A percentile compares a stretch with the other conserved stretches of the same genome.
These are phyloP conservation scores for Boletus barrowsii DNA, from an alignment of 768 basidiomycete genomes.

Conservation along the genomic window DNA sequence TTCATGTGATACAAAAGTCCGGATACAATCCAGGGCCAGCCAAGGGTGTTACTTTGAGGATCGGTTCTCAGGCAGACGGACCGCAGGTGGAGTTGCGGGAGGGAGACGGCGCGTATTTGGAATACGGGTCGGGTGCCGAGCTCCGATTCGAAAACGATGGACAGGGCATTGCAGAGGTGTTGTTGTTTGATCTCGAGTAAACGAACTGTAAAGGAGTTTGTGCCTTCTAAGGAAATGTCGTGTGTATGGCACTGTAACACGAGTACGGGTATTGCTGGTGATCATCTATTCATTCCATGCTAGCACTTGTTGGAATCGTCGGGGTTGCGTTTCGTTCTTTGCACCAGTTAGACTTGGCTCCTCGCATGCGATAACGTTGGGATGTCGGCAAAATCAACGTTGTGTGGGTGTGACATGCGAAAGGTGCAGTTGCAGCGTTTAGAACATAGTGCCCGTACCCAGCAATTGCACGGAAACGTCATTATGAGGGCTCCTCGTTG, in stretches of 20 bases:
- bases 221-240: neutral
- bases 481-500: no score
- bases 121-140: constrained; percentile 35
- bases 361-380: neutral
- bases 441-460: no score
- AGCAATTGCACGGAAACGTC: no score
- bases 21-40: constrained; percentile 68
- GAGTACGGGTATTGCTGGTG: neutral
- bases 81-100: constrained; percentile 62
- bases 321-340: neutral
- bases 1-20: constrained; percentile 83
- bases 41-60: constrained; percentile 54
- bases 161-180: constrained; percentile 62
- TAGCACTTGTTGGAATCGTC: neutral
- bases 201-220: neutral
- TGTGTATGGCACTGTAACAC: neutral
- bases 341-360: neutral
- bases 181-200: constrained; percentile 76
- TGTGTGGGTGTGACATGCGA: neutral
- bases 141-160: constrained; percentile 62
- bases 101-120: constrained; percentile 84
- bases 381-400: neutral
- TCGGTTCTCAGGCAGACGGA: constrained; percentile 41
- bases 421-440: neutral
- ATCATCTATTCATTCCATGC: constrained; percentile 9